phyloP scores from a whole-genome alignment of 441 rosid genomes.

The Flueggea neowawraea region DNA sequence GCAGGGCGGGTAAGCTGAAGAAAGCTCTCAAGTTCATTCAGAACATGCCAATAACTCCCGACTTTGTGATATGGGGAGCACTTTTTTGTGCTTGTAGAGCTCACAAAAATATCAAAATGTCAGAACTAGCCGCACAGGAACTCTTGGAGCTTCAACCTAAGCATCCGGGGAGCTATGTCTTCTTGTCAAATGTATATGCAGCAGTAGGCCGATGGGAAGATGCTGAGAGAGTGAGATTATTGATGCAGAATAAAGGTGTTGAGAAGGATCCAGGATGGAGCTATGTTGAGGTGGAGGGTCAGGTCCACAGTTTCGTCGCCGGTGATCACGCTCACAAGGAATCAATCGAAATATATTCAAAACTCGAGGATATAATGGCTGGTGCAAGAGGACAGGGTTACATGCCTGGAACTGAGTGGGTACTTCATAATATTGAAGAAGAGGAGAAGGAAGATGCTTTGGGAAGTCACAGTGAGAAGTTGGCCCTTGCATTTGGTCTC shows the following conservation, averaged over 20 bases:
- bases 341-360: constrained; percentile 31
- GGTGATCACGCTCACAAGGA: constrained; percentile 42
- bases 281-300: constrained; percentile 47
- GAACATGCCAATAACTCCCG: constrained; percentile 55
- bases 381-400: constrained; percentile 45
- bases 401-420: constrained; percentile 53
- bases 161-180: constrained; percentile 47
- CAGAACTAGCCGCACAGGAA: constrained; percentile 39
- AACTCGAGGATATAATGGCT: constrained; percentile 43
- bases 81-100: constrained; percentile 60
- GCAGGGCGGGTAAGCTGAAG: constrained; percentile 56
- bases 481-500: constrained; percentile 61
- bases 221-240: constrained; percentile 32
- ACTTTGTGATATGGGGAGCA: constrained; percentile 57
- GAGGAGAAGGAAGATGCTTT: constrained; percentile 62
- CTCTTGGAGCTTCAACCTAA: constrained; percentile 51
- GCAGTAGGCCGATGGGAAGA: constrained; percentile 42
- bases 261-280: constrained; percentile 56
- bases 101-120: constrained; percentile 40
- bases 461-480: constrained; percentile 61
- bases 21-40: constrained; percentile 47
- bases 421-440: constrained; percentile 59
- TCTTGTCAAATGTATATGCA: constrained; percentile 51
- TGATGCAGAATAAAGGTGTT: constrained; percentile 28
- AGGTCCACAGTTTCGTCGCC: constrained; percentile 49